Base-by-base conservation (phyloP, 1,139 yeast species). In the Magnusiomyces tetraspermus region DNA sequence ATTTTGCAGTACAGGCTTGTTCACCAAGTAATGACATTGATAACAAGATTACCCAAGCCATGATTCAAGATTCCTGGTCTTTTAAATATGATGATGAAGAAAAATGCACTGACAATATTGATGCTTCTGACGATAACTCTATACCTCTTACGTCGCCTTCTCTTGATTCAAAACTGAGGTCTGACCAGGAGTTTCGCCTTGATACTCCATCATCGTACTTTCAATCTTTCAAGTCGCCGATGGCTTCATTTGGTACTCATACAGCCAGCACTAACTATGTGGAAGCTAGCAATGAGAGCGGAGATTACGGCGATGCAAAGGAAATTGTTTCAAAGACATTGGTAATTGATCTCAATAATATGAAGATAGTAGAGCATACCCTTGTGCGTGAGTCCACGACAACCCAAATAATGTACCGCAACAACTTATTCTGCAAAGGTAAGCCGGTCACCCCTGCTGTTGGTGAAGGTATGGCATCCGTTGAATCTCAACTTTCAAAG, bases 271-370 rank as follows among this genome's bases (percentile, higher is more conserved):
- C 26, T 6, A 10, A 33, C 13, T 8, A 15, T 17, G n/a, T 11
- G n/a, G n/a, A n/a, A n/a, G n/a, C n/a, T n/a, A n/a, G n/a, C n/a
- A 15, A 36, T 33, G 31, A 15, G 2, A 23, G 10, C 6, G 49
- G 24, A 10, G 46, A 43, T n/a, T 26, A 43, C 28, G 46, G 89
- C 67, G 97, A 98, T 72, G 97, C 92, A 48, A 87, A 88, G 68
- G 98, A 92, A 71, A 96, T 92, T 66, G 95, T 92, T 45, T 85
- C 97, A 45, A 87, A 90, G 72, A 98, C 92, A 37, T 75, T 90
- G 65, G 49, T 46, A 10, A 46, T 46, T 33, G 49, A 46, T 33
- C 30, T 24, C 2, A 15, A 36, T 19, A 36, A 23, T 19, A 15
- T 24, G 33, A 30, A 31, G 21, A 46, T 46, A 2, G 23, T 22